phyloP scores from a whole-genome alignment of 495 filamentous ascomycete species.

The Podospora pseudoanserina region DNA sequence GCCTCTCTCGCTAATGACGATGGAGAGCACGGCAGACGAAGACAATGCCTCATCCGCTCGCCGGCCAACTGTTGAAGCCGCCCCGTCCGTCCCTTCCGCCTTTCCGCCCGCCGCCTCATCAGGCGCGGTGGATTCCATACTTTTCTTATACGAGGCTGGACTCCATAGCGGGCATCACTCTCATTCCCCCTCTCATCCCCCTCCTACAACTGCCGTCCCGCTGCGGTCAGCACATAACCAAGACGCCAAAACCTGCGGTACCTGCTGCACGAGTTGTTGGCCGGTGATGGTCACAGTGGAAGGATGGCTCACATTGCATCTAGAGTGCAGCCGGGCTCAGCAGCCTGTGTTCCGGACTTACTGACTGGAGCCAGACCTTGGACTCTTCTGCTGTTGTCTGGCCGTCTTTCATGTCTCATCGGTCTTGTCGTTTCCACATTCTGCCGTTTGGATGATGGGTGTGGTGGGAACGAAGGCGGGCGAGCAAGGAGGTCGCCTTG shows the following conservation, averaged over 20 bases:
- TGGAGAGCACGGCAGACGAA: neutral
- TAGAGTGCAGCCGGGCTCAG: neutral
- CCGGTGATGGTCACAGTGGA: neutral
- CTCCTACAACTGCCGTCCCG: neutral
- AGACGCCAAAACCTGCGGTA: neutral
- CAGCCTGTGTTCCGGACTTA: neutral
- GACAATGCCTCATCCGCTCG: neutral
- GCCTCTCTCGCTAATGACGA: neutral
- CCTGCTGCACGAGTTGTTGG: neutral
- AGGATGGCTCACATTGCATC: neutral
- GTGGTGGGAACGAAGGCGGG: conserved; percentile 1
- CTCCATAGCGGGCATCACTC: neutral
- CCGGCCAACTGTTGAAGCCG: neutral
- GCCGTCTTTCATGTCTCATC: neutral
- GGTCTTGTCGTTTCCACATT: neutral
- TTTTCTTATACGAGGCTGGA: neutral
- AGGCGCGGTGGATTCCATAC: neutral
- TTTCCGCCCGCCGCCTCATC: neutral
- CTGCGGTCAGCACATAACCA: conserved; percentile 2
- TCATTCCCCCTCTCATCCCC: neutral
- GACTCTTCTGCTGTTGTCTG: too few species aligned
- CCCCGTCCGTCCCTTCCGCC: conserved; percentile 1
- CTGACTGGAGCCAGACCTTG: too few species aligned
- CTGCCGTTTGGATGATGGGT: neutral
- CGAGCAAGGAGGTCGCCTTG: conserved; percentile 1